Conservation (phyloP, 1,139 yeast genomes). For the Yamadazyma songkhlaensis region DNA sequence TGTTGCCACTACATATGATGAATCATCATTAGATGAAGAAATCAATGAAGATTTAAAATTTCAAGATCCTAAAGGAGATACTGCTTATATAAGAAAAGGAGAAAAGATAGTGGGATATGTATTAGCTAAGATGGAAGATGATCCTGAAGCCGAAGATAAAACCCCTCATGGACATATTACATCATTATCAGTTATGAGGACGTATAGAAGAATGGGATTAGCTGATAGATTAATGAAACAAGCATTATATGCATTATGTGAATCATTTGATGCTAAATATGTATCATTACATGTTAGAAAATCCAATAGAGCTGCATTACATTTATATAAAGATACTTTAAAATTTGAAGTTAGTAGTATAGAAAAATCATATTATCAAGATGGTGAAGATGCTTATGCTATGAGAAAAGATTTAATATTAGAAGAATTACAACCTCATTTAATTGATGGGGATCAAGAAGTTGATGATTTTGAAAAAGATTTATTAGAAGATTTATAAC, state of each 20-base stretch:
- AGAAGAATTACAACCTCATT: constrained; percentile 59
- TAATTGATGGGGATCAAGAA: constrained; percentile 39
- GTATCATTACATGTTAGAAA: constrained; percentile 93
- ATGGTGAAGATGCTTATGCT: constrained; percentile 98
- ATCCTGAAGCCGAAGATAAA: constrained; percentile 68
- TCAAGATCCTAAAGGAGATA: constrained; percentile 48
- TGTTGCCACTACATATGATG: constrained; percentile 79
- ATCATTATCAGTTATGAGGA: constrained; percentile 90
- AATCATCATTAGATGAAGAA: constrained; percentile 34
- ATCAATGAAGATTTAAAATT: constrained; percentile 26
- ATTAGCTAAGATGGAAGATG: constrained; percentile 95
- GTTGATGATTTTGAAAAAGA: constrained; percentile 53
- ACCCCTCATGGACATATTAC: constrained; percentile 94
- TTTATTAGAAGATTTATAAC: constrained; percentile 25
- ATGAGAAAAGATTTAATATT: constrained; percentile 70
- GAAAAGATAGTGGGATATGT: constrained; percentile 93
- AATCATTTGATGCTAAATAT: constrained; percentile 76
- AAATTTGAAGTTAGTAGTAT: constrained; percentile 77
- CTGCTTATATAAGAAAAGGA: constrained; percentile 57
- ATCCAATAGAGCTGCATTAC: constrained; percentile 91
- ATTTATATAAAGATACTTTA: constrained; percentile 83
- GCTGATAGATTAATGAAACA: constrained; percentile 94
- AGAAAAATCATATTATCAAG: constrained; percentile 88
- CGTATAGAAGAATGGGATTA: constrained; percentile 90
- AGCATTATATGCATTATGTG: constrained; percentile 73